Base-by-base conservation (phyloP, 176 grass and related monocot species). In the Musa troglodytarum region DNA sequence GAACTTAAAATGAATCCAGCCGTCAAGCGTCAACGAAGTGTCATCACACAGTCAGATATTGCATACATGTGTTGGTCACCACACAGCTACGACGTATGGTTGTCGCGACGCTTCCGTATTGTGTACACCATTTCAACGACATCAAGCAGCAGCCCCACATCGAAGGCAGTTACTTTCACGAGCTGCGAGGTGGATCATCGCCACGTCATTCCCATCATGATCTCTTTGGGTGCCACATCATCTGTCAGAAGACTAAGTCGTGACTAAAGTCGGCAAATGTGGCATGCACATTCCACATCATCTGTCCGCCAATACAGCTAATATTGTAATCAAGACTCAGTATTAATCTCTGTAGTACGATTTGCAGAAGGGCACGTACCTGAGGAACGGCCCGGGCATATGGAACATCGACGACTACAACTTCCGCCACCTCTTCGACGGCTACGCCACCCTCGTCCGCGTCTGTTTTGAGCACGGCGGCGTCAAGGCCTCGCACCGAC, bases 351-450 rank as follows among this genome's bases (percentile, higher is more conserved):
- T 34, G 29, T 43, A 43, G 34, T 43, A 43, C 34, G 17, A 61
- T 67, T 15, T 86, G 82, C 51, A 99, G 96, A 83, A 94, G 51
- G 96, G 96, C 63, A 99, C 96, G 64, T 99, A 95, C 79, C 84
- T 99, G 72, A 80, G 96, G 83, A 99, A 99, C 65, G 96, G 96
- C 0, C 96, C 96, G 2, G 96, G 96, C 5, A 59, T 92, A 20
- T 99, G 96, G 96, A 89, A 99, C 77, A 79, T 99, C 14, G 96
- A 89, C 29, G 88, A 86, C 74, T 83, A 99, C 85, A 69, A 88
- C 49, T 99, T 99, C 82, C 96, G 91, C 5, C 96, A 99, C 84
- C 85, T 99, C 53, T 99, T 99, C 82, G 96, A 99, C 76, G 96
- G 96, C 26, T 99, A 95, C 83, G 96, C 96, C 11, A 99, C 84